Conservation (phyloP, 2,329 filamentous ascomycete genomes). For the Talaromyces rugulosus region DNA sequence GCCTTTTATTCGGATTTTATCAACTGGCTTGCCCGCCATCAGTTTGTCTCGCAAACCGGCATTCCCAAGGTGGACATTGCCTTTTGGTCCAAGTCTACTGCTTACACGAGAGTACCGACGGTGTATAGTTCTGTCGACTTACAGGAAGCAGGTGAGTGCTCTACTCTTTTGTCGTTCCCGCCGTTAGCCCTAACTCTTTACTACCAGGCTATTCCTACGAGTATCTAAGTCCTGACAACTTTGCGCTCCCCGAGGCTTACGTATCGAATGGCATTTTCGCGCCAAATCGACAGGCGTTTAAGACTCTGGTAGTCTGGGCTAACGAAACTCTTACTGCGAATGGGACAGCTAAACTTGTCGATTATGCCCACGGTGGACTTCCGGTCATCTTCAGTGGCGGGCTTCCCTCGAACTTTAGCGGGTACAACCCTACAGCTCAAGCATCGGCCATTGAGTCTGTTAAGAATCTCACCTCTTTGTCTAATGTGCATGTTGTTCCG, state of each 20-base stretch:
- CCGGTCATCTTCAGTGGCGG: conserved; percentile 41
- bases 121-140: conserved; percentile 22
- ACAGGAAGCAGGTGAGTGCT: conserved; percentile 13
- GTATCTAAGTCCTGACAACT: conserved; percentile 45
- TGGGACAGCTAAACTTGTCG: conserved; percentile 29
- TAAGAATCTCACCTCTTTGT: conserved; percentile 18
- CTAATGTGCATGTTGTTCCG: conserved; percentile 34
- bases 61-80: conserved; percentile 39
- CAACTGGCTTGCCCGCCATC: conserved; percentile 34
- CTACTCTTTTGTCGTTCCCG: conserved; percentile 4
- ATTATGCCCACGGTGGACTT: conserved; percentile 36
- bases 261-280: conserved; percentile 37
- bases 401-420: conserved; percentile 22
- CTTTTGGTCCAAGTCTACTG: conserved; percentile 31
- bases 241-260: conserved; percentile 34
- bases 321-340: conserved; percentile 34
- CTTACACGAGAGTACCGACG: neutral
- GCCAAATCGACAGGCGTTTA: conserved; percentile 37
- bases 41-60: conserved; percentile 38
- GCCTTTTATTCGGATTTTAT: conserved; percentile 34
- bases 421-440: conserved; percentile 14
- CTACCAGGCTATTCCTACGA: conserved; percentile 38
- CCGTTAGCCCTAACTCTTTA: neutral
- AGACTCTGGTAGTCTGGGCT: conserved; percentile 38
- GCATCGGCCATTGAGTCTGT: conserved; percentile 19